A percentile compares a stretch with the other conserved stretches of the same genome.
Conservation (phyloP, 164 flowering plant species). For the Aristolochia contorta region DNA sequence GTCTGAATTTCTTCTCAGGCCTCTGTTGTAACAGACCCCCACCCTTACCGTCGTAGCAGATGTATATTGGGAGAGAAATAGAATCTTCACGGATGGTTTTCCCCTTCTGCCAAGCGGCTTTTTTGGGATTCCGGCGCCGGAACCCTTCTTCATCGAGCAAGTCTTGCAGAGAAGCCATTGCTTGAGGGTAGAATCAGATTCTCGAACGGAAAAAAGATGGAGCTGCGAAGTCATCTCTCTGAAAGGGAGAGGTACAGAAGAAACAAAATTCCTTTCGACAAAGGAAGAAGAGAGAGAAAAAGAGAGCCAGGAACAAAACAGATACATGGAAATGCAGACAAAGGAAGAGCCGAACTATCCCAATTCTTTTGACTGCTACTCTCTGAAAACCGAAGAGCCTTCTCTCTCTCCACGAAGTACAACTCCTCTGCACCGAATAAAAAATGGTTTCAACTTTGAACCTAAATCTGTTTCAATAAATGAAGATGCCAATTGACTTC, state of each 20-base stretch:
- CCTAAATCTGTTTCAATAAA: too few species aligned
- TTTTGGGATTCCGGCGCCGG: slow-evolving; percentile 11
- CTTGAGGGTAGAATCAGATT: slow-evolving; percentile 7
- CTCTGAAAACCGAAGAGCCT: not conserved
- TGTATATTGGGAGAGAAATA: slow-evolving; percentile 27
- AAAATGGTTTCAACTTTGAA: too few species aligned
- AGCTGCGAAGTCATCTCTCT: not conserved
- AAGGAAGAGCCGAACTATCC: not conserved
- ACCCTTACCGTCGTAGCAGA: slow-evolving; percentile 38
- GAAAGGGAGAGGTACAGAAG: not conserved
- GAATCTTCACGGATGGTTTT: slow-evolving; percentile 19
- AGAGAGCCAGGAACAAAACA: not conserved
- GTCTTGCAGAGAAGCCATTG: slow-evolving; percentile 45
- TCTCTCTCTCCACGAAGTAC: not conserved
- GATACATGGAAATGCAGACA: slow-evolving; percentile 9
- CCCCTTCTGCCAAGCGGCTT: slow-evolving; percentile 10
- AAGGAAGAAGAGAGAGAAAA: not conserved
- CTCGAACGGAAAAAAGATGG: slow-evolving; percentile 2
- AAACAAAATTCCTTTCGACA: slow-evolving; percentile 5
- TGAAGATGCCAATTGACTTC: too few species aligned
- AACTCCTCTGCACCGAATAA: not conserved
- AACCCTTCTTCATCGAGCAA: slow-evolving; percentile 46
- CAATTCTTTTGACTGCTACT: slow-evolving; percentile 8
- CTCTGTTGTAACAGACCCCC: slow-evolving; percentile 15
- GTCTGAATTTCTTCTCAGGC: slow-evolving; percentile 10